Base-by-base conservation (phyloP, 208 protist species). In the Trypanosoma conorhini region DNA sequence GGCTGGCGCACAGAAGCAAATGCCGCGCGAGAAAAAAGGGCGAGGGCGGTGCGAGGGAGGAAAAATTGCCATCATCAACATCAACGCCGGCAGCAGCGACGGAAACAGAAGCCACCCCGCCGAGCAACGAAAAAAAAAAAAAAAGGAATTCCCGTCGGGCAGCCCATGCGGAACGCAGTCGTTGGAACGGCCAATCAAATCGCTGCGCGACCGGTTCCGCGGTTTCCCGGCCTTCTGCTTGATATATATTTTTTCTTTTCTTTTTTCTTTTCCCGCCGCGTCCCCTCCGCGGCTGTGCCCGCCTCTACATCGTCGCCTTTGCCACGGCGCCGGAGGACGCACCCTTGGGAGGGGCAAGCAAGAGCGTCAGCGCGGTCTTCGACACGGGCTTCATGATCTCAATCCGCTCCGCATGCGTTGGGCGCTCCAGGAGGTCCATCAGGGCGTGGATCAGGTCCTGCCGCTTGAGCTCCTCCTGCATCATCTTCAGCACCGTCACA, bases 351-450 rank as follows among this genome's bases (percentile, higher is more conserved):
- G 38, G 17, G 24, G 33, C 35, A 31, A 31, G 21, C 54, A 22
- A 26, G 19, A 70, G 58, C 15, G 0, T 17, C 59, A 61, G 40
- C 22, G 63, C 55, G 44, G 60, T 22, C 33, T 64, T 28, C 24
- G 64, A 13, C 9, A 55, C 28, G 8, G 40, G 19, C 33, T 48
- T 54, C 54, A 62, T 31, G 21, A 63, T 33, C 22, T n/a, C 24
- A 3, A 22, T 42, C 33, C 22, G 28, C 22, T 76, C 72, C 7
- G 42, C 57, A 31, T 13, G 3, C 15, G 72, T 76, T 5, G 72
- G 72, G 24, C 64, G 72, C 19, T 62, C 55, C 38, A 76, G 19
- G 30, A 76, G 64, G 33, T 67, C 40, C 56, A 71, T 71, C 42
- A 76, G 24, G 17, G 72, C 62, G 8, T 61, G 50, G 15, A 76